These are phyloP conservation scores for Coemansia interrupta DNA, from an alignment of 192 early-diverging fungal species.

Conservation along the genomic window DNA sequence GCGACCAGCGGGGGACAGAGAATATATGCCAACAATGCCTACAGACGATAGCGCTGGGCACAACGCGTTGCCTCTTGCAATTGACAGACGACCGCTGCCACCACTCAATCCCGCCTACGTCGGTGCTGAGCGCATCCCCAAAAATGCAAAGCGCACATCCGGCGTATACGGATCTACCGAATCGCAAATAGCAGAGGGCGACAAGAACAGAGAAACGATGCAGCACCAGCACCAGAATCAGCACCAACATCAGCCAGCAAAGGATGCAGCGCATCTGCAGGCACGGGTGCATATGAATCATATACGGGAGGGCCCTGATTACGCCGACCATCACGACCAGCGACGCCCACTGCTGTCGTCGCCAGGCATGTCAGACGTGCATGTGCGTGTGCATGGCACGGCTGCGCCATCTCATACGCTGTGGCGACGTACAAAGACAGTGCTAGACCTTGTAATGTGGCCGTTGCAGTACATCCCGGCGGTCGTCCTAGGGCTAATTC, in stretches of 20 bases:
- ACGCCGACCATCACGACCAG: not conserved
- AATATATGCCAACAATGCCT: not conserved
- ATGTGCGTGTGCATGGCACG: no score
- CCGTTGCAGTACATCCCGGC: constrained; percentile 78
- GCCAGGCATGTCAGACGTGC: no score
- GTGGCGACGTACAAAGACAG: constrained; percentile 25
- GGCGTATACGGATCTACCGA: not conserved
- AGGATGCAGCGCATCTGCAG: not conserved
- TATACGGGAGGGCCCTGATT: not conserved
- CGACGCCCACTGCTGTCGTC: constrained; percentile 11
- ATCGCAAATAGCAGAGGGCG: not conserved
- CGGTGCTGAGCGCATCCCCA: constrained; percentile 32
- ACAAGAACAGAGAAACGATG: not conserved
- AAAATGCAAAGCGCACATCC: constrained; percentile 26
- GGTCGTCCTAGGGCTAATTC: constrained; percentile 80
- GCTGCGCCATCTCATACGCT: constrained; percentile 2
- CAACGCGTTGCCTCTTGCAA: no score
- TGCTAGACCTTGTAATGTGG: constrained; percentile 26
- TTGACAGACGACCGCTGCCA: constrained; percentile 12
- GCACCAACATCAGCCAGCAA: constrained; percentile 2
- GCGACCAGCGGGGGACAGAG: not conserved
- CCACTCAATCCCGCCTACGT: constrained; percentile 31
- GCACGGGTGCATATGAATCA: not conserved
- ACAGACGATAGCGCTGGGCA: not conserved
- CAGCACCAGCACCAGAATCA: constrained; percentile 6